Percentiles rank a stretch among this genome's conserved stretches.
Evolutionary conservation across 345 rosid genomes (phyloP).

Genomic region (Pseudoturritis turrita): DNA sequence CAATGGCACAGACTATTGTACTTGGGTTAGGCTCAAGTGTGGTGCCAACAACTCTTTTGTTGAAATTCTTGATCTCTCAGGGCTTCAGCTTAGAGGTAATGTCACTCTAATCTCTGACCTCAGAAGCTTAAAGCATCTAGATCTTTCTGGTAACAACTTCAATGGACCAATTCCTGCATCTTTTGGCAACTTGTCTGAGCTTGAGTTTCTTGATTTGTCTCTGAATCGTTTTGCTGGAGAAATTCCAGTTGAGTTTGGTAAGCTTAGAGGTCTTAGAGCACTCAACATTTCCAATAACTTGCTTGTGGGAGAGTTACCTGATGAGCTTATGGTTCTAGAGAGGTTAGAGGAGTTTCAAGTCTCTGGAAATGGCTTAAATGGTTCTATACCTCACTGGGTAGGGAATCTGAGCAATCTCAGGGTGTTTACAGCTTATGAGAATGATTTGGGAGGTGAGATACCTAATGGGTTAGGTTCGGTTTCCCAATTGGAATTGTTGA

Average conservation of each 20-base stretch:
- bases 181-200: constrained; percentile 57
- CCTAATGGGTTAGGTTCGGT: constrained; percentile 60
- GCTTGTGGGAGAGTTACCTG: constrained; percentile 68
- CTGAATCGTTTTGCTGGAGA: constrained; percentile 58
- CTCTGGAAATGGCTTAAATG: constrained; percentile 61
- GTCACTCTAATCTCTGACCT: constrained; percentile 63
- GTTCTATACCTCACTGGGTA: constrained; percentile 67
- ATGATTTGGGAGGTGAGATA: constrained; percentile 58
- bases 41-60: constrained; percentile 59
- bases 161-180: constrained; percentile 64
- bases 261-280: constrained; percentile 48
- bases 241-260: constrained; percentile 61
- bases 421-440: constrained; percentile 61
- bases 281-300: constrained; percentile 63
- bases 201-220: constrained; percentile 77
- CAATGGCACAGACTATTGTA: constrained; percentile 65
- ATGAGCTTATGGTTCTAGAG: constrained; percentile 45
- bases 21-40: constrained; percentile 72
- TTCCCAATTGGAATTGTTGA: constrained; percentile 65
- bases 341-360: constrained; percentile 69
- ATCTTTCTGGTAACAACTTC: constrained; percentile 60
- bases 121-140: constrained; percentile 60
- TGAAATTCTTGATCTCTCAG: constrained; percentile 71
- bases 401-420: constrained; percentile 62
- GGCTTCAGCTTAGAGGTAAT: constrained; percentile 78